These are phyloP conservation scores for Eucalyptus viminalis DNA, from an alignment of 345 rosid species.

Conservation along the genomic window DNA sequence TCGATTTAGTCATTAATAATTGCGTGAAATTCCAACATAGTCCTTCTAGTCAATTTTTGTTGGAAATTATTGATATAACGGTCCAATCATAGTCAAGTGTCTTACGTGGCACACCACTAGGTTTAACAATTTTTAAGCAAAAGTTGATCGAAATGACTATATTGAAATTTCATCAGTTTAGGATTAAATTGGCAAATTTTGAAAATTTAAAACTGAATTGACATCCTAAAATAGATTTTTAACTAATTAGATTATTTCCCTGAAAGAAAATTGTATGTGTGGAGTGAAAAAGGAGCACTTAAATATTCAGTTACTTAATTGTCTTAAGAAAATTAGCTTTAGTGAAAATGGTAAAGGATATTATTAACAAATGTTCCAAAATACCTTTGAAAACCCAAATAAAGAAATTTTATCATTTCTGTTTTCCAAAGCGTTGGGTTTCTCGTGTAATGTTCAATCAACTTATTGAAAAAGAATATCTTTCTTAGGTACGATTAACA, in stretches of 20 bases:
- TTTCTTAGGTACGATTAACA: neutral
- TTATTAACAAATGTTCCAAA: neutral
- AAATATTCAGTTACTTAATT: neutral
- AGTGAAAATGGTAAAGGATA: neutral
- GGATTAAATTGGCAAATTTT: neutral
- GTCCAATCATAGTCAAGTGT: neutral
- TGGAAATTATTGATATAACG: neutral
- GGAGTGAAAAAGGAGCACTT: neutral
- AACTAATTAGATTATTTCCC: neutral
- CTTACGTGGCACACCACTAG: neutral
- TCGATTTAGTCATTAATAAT: neutral
- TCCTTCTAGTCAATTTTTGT: neutral
- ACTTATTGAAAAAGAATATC: neutral
- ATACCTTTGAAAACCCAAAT: neutral
- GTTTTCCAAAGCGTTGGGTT: neutral
- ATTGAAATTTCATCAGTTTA: neutral
- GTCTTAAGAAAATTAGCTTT: neutral
- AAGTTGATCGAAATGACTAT: neutral
- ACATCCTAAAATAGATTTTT: neutral
- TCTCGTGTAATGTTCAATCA: neutral
- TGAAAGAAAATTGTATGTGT: neutral
- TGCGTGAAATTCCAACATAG: neutral
- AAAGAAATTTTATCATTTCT: neutral
- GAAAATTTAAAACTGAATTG: neutral
- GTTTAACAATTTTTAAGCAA: neutral